Evolutionary conservation across 2,329 filamentous ascomycete genomes (phyloP), one percentile per base, ranked within the genome.

Genomic region (Neonectria faginata): DNA sequence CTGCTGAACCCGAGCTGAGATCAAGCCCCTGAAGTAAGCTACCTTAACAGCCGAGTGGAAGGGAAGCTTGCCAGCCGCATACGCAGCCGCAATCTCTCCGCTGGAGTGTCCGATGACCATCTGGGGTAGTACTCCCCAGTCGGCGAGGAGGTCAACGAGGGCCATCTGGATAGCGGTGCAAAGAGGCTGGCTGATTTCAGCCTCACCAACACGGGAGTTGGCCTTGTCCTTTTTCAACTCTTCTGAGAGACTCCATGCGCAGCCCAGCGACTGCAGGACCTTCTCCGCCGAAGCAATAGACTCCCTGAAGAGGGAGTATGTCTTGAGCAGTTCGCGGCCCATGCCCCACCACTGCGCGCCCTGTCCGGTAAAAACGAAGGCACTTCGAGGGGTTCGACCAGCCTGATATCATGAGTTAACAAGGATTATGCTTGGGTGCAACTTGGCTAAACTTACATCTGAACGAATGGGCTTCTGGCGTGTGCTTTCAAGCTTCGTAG

Each of bases 31-130:
- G 65, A 80, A 80, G 72, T 86, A 88, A 1, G 85, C 85, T 18
- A 84, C 78, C 1, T 77, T 76, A 70, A 85, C 78, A 50, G 79
- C 80, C 1, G 79, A 75, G 22, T 81, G 76, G 22, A 81, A 79
- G 4, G 77, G 77, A n/a, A 84, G 72, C 20, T 80, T 75, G 6
- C 83, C 80, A 1, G 78, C 74, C 2, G 80, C 76, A 63, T 82
- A 84, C 0, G 82, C 82, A 16, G 82, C 82, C 2, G 74, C 80
- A 52, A 84, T 84, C 60, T 85, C 83, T n/a, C 83, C 83, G 53
- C 74, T 78, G 0, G 81, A 83, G 66, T 85, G 83, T 1, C 83
- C 81, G 3, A 76, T 73, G 0, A 83, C 81, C 10, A 74, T 77
- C 1, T 67, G 39, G 0, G 82, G 81, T 6, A 57, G 61, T 9